Evolutionary conservation across 2,329 filamentous ascomycete species (phyloP), one percentile per base, ranked within the genome.

Genomic region (Aspergillus floridensis): DNA sequence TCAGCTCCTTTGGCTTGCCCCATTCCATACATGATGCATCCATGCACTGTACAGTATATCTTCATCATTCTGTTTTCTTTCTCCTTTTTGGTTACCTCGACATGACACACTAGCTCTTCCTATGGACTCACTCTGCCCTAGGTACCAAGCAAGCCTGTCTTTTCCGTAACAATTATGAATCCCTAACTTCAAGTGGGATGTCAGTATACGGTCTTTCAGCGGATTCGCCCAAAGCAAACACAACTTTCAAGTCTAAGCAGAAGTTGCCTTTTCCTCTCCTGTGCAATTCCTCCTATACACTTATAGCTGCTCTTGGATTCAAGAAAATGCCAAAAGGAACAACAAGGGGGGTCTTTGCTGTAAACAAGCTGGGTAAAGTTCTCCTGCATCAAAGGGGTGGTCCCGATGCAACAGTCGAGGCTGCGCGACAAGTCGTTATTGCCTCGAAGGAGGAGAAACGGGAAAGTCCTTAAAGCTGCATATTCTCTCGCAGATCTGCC

Each of bases 91-190:
- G 11, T 22, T 2, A 41, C 35, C 35, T 12, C 6, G 26, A 29
- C 19, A 58, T 19, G 14, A 44, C 16, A 41, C 5, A 19, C 7
- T n/a, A 7, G 32, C 4, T 35, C 5, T 35, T 35, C 4, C 11
- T 4, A 6, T 35, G 10, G n/a, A 38, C 57, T 63, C 32, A 65
- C 41, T 56, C 64, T 14, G 65, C 41, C 32, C 26, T 63, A 96
- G 93, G 93, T 83, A 98, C 92, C 58, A 95, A 84, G 60, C 95
- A 99, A 83, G 95, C 84, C 63, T 97, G 93, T 79, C 82, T 93
- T 67, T 98, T 99, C 84, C 89, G 95, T 71, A 93, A 98, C 82
- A 83, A 86, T 24, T 91, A 96, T 79, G 80, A 83, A 50, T 81
- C 88, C 53, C 84, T 98, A 57, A 93, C 89, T 11, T 84, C 86